Evolutionary conservation across 768 basidiomycete genomes (phyloP).

Genomic region (Collybiopsis confluens): DNA sequence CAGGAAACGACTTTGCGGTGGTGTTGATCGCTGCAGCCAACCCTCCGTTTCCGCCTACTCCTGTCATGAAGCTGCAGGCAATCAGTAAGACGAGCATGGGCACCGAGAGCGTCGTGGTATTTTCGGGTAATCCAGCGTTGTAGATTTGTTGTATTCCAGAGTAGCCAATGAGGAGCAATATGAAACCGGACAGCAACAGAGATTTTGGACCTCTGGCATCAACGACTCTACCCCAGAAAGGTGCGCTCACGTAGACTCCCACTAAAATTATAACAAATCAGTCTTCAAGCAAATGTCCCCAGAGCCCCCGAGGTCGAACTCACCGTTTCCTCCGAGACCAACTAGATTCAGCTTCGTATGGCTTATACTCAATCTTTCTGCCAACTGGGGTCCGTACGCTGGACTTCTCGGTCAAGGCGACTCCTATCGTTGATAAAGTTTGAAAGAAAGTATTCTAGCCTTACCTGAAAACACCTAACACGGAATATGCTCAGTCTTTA

Average conservation of each 20-base stretch:
- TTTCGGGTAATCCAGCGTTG: conserved; percentile 18
- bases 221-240: conserved; percentile 53
- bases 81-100: conserved; percentile 36
- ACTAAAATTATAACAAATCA: conserved; percentile 24
- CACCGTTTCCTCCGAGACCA: conserved; percentile 49
- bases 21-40: conserved; percentile 50
- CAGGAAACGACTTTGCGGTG: conserved; percentile 58
- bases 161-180: conserved; percentile 51
- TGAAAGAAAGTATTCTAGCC: background rate
- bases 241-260: conserved; percentile 53
- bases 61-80: conserved; percentile 49
- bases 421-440: background rate
- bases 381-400: conserved; percentile 68
- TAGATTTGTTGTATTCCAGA: conserved; percentile 49
- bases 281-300: no score
- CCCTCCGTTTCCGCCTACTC: conserved; percentile 54
- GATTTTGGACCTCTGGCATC: conserved; percentile 51
- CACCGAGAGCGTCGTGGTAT: conserved; percentile 17
- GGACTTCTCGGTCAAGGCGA: background rate
- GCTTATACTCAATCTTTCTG: conserved; percentile 45
- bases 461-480: conserved; percentile 9
- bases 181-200: conserved; percentile 41
- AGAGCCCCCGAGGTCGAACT: conserved; percentile 12
- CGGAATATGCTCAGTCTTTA: background rate
- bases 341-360: conserved; percentile 62